Evolutionary conservation across 257 asterid species (phyloP).

Genomic region (Craterostigma plantagineum): DNA sequence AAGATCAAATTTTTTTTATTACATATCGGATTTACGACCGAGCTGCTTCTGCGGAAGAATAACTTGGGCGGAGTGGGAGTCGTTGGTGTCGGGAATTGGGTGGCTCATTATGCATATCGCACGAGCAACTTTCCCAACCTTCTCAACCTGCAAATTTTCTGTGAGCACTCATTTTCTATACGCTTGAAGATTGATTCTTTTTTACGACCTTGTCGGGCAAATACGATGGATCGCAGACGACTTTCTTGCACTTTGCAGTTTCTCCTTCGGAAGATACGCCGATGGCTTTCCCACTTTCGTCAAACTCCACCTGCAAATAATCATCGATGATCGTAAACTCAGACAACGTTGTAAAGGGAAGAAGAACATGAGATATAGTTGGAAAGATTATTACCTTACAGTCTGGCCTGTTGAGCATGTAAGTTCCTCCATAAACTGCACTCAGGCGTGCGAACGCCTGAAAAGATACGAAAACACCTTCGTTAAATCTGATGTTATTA

Average conservation of each 20-base stretch:
- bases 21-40: slow-evolving; percentile 96
- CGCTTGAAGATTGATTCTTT: background rate
- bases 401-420: slow-evolving; percentile 92
- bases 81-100: slow-evolving; percentile 84
- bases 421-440: slow-evolving; percentile 98
- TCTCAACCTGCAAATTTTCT: slow-evolving; percentile 40
- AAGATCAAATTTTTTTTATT: background rate
- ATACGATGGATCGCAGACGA: slow-evolving; percentile 90
- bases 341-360: background rate
- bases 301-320: slow-evolving; percentile 85
- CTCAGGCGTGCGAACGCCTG: slow-evolving; percentile 99
- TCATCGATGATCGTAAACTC: slow-evolving; percentile 2
- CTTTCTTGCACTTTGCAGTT: slow-evolving; percentile 96
- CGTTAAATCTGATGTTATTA: background rate
- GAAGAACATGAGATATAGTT: background rate
- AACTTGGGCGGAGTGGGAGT: slow-evolving; percentile 93
- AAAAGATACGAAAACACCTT: background rate
- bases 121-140: slow-evolving; percentile 84
- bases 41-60: slow-evolving; percentile 97
- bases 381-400: slow-evolving; percentile 46
- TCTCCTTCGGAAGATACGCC: slow-evolving; percentile 99
- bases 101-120: slow-evolving; percentile 95
- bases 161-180: slow-evolving; percentile 7
- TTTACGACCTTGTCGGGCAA: slow-evolving; percentile 57
- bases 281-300: slow-evolving; percentile 48